Base-by-base conservation (phyloP, 768 basidiomycete species). In the Podaxis sp. region DNA sequence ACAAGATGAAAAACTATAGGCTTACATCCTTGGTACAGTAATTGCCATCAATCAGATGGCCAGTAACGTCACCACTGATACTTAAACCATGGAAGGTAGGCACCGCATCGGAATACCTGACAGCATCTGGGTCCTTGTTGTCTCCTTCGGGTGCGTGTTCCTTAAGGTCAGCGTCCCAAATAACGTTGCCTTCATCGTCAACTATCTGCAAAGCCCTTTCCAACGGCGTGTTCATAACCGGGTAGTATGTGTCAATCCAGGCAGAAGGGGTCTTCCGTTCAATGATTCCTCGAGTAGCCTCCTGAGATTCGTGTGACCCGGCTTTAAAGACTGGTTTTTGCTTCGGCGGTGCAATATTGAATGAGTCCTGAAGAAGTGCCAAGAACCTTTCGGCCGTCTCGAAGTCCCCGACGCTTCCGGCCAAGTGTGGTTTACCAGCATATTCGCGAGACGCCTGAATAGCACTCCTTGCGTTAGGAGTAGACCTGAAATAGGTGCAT, bases 191-290 rank as follows among this genome's bases (percentile, higher is more conserved):
- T n/a, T 60, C 49, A 12, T 62, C 49, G 13, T 63, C 56, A 3
- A 67, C 20, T 36, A 67, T 59, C 26, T 65, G 64, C 26, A 96
- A 74, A 62, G 82, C 82, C 51, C 87, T 83, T 55, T 88, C 84
- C 8, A 89, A 77, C 2, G 93, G 87, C 0, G 85, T 89, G 74
- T 96, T 93, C 78, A 96, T 76, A 46, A 95, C 80, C 1, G 96
- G 95, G 74, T 90, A 96, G 74, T 99, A 97, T 37, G 83, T 82
- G 67, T 94, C 91, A 63, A 94, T 86, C 93, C 93, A 95, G 61
- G 89, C 91, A 1, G 76, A 81, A 2, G 90, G 89, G 22, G 72
- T 73, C 26, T 77, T 71, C 5, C 75, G 68, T 26, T 76, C 74
- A 0, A 84, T 82, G 48, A 86, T 77, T 26, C 74, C 72, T 17